Base-by-base conservation (phyloP, 495 filamentous ascomycete genomes). In the Endocarpon pusillum region DNA sequence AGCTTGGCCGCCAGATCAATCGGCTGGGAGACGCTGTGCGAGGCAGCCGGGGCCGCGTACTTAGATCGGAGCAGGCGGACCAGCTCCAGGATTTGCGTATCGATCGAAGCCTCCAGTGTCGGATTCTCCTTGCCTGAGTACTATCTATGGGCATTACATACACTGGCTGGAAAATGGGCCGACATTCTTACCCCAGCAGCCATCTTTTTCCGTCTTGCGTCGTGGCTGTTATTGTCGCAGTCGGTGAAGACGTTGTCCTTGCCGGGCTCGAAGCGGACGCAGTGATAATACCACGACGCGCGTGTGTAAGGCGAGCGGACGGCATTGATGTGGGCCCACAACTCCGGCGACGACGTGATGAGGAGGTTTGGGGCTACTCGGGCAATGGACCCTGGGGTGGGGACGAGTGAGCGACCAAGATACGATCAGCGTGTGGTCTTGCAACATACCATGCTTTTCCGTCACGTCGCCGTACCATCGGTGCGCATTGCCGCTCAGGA, bases 51-150 rank as follows among this genome's bases (percentile, higher is more conserved):
- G 8, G 47, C 35, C n/a, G n/a, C n/a, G 33, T 64, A 66, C 36
- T 57, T 53, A 2, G 33, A 18, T n/a, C 45, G 25, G 34, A 60
- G 45, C 9, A 42, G 42, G 12, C 39, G 21, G 21, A 61, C 11
- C 5, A 58, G 38, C 15, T 48, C 40, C 10, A 24, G 26, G n/a
- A 61, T 14, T 25, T 42, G 46, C 14, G 38, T 38, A 35, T 61
- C 46, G 19, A 63, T 43, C 4, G 39, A 36, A 1, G 18, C 20
- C 16, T 62, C 62, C 0, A 64, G 43, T 0, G 37, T 38, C 1
- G 33, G 30, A 30, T 61, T 64, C 15, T 64, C 60, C 36, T 48
- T 54, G 21, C 60, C 58, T 2, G 52, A 46, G 31, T 63, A 64
- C 55, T 65, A 19, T 14, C n/a, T n/a, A n/a, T n/a, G n/a, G 42